Percentiles rank a stretch among this genome's conserved stretches.
These are phyloP conservation scores for Puccinia triticina DNA, from an alignment of 1,284 basidiomycete genomes.

Conservation along the genomic window DNA sequence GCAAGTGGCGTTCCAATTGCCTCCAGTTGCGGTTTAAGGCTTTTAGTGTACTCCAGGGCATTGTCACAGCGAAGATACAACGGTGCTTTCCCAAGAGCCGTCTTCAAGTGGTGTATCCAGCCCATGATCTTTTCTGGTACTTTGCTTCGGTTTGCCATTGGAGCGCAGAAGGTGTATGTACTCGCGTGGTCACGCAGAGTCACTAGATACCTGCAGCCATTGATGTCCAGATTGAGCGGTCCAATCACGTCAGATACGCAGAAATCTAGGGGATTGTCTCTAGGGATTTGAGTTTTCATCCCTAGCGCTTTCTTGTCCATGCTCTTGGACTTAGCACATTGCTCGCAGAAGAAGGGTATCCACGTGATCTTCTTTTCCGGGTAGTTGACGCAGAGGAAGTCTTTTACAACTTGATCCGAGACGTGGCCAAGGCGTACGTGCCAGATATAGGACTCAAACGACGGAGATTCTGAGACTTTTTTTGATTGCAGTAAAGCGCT, in stretches of 20 bases:
- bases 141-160: not conserved
- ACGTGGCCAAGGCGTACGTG: slow-evolving; percentile 7
- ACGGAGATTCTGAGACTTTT: not conserved
- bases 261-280: not conserved
- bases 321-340: not conserved
- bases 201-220: not conserved
- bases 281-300: not conserved
- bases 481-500: not conserved
- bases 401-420: not conserved
- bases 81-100: not conserved
- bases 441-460: slow-evolving; percentile 4
- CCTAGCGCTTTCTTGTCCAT: no score
- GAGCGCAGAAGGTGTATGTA: slow-evolving; percentile 1
- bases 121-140: slow-evolving; percentile 11
- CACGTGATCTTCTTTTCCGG: not conserved
- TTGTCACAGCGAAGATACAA: not conserved
- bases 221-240: not conserved
- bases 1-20: not conserved
- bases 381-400: not conserved
- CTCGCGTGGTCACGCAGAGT: not conserved
- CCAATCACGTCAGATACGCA: not conserved
- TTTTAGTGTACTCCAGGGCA: not conserved
- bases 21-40: not conserved
- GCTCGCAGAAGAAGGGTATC: slow-evolving; percentile 16
- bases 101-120: not conserved